Evolutionary conservation across 2,329 filamentous ascomycete genomes (phyloP).

Genomic region (Thermomyces lanuginosus): DNA sequence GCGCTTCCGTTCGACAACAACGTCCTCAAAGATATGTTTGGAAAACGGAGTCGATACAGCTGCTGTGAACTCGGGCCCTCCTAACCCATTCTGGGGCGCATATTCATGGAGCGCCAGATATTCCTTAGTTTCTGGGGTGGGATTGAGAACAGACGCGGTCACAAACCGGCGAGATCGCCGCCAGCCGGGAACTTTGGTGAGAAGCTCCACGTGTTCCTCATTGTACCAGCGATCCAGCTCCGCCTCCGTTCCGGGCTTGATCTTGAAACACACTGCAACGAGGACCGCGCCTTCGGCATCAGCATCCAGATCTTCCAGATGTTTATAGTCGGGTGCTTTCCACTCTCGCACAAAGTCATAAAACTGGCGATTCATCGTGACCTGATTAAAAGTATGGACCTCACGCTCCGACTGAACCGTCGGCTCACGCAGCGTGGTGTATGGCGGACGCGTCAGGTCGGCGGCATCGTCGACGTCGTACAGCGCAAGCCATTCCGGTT

Average conservation of each 20-base stretch:
- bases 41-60: slow-evolving; percentile 47
- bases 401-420: slow-evolving; percentile 42
- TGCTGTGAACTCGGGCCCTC: slow-evolving; percentile 46
- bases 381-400: slow-evolving; percentile 44
- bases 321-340: slow-evolving; percentile 40
- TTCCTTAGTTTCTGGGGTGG: slow-evolving; percentile 33
- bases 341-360: slow-evolving; percentile 49
- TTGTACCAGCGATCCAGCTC: slow-evolving; percentile 53
- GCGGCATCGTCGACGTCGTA: slow-evolving; percentile 69
- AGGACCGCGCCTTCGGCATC: slow-evolving; percentile 45
- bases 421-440: slow-evolving; percentile 37
- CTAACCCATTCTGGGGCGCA: slow-evolving; percentile 47
- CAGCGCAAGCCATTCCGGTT: slow-evolving; percentile 58
- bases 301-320: slow-evolving; percentile 44
- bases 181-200: slow-evolving; percentile 65
- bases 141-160: slow-evolving; percentile 46
- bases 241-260: slow-evolving; percentile 40
- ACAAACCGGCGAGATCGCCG: slow-evolving; percentile 54
- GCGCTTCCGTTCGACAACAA: slow-evolving; percentile 41
- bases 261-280: slow-evolving; percentile 43
- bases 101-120: slow-evolving; percentile 60
- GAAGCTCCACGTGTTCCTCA: slow-evolving; percentile 56
- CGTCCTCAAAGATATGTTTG: slow-evolving; percentile 41
- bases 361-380: slow-evolving; percentile 54
- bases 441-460: slow-evolving; percentile 52